Percentiles rank a stretch among this genome's conserved stretches.
phyloP scores from a whole-genome alignment of 164 flowering plant species.

The Stephania japonica region DNA sequence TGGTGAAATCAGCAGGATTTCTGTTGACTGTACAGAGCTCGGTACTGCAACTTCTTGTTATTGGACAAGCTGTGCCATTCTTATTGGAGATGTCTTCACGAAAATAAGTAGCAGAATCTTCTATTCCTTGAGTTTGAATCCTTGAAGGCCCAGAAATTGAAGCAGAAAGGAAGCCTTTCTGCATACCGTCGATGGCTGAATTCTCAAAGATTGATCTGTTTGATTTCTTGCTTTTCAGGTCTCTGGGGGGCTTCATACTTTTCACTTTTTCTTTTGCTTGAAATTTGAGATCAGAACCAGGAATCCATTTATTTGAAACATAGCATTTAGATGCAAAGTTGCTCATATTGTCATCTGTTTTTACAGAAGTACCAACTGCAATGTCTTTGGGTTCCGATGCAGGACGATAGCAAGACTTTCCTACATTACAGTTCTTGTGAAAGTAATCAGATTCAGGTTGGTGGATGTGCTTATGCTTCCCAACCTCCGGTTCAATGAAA shows the following conservation, averaged over 20 bases:
- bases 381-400: slow-evolving; percentile 18
- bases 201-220: slow-evolving; percentile 9
- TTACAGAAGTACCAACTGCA: slow-evolving; percentile 23
- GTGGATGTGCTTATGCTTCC: slow-evolving; percentile 15
- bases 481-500: slow-evolving; percentile 12
- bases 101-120: slow-evolving; percentile 9
- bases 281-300: slow-evolving; percentile 11
- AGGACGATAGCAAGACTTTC: slow-evolving; percentile 19
- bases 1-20: slow-evolving; percentile 79
- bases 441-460: slow-evolving; percentile 22
- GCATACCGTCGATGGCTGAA: slow-evolving; percentile 10
- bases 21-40: slow-evolving; percentile 47
- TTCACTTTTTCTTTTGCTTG: slow-evolving; percentile 25
- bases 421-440: slow-evolving; percentile 13
- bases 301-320: background rate
- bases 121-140: slow-evolving; percentile 10
- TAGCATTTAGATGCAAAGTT: slow-evolving; percentile 14
- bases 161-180: slow-evolving; percentile 19
- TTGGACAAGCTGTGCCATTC: slow-evolving; percentile 15
- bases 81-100: slow-evolving; percentile 13
- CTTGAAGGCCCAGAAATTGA: slow-evolving; percentile 5
- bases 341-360: slow-evolving; percentile 13
- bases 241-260: slow-evolving; percentile 11
- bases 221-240: slow-evolving; percentile 20
- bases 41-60: slow-evolving; percentile 10